phyloP scores from a whole-genome alignment of 371 early-diverging fungal genomes.

The Mycotypha africana region DNA sequence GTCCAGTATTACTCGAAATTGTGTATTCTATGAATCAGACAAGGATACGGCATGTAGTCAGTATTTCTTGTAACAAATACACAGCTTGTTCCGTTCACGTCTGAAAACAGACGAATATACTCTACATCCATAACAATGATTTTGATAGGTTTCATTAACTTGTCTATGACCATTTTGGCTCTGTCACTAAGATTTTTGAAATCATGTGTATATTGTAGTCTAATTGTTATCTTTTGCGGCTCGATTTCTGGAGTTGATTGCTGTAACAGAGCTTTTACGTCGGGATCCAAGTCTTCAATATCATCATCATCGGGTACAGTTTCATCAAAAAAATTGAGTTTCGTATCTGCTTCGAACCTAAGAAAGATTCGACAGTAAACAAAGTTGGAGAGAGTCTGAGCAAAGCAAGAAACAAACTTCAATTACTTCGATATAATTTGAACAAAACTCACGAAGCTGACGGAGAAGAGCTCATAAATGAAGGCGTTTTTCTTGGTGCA shows the following conservation, averaged over 20 bases:
- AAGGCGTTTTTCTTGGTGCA: background rate
- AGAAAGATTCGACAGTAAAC: too few relatives aligned
- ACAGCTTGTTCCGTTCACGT: background rate
- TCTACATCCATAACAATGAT: conserved; percentile 36
- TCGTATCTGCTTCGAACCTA: conserved; percentile 1
- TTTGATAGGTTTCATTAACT: conserved; percentile 22
- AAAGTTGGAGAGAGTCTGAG: too few relatives aligned
- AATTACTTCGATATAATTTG: too few relatives aligned
- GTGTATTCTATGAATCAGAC: conserved; percentile 24
- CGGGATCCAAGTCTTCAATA: conserved; percentile 38
- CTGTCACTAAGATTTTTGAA: background rate
- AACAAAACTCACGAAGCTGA: too few relatives aligned
- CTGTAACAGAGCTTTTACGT: conserved; percentile 12
- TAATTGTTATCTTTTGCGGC: conserved; percentile 25
- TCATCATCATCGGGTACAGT: too few relatives aligned
- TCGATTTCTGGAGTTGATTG: background rate
- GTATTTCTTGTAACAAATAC: background rate
- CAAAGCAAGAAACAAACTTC: too few relatives aligned
- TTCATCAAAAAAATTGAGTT: background rate
- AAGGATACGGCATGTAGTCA: too few relatives aligned
- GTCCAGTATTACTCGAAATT: conserved; percentile 22
- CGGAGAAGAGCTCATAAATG: background rate
- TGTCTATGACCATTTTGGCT: background rate
- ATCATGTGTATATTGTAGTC: conserved; percentile 21
- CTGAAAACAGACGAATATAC: background rate